A percentile compares a stretch with the other conserved stretches of the same genome.
phyloP scores from a whole-genome alignment of 1,139 yeast species.

The Hansenula anomala region DNA sequence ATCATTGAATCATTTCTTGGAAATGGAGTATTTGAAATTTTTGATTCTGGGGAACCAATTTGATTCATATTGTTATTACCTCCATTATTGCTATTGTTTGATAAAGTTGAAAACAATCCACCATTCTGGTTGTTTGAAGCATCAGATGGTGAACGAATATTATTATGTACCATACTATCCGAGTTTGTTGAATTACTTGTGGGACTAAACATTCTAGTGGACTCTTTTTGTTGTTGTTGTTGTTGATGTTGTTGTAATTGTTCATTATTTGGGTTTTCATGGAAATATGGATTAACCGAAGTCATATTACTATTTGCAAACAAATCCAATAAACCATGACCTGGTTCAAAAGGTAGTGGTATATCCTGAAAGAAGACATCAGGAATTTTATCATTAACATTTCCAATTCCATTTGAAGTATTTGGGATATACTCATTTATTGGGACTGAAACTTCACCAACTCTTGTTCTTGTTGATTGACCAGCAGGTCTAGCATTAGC shows the following conservation, averaged over 20 bases:
- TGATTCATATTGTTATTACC: background rate
- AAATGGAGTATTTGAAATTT: background rate
- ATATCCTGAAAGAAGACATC: slow-evolving; percentile 25
- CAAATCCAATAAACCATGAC: slow-evolving; percentile 37
- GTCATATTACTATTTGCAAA: slow-evolving; percentile 18
- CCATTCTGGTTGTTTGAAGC: background rate
- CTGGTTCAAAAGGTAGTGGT: slow-evolving; percentile 28
- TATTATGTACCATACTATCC: background rate
- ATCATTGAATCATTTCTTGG: slow-evolving; percentile 1
- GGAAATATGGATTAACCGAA: slow-evolving; percentile 3
- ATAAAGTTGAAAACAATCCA: background rate
- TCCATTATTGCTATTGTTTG: background rate
- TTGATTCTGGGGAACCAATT: slow-evolving; percentile 1
- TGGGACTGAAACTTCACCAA: slow-evolving; percentile 42
- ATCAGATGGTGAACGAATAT: background rate
- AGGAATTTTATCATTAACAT: slow-evolving; percentile 22
- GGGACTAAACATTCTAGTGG: background rate
- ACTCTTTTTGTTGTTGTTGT: background rate
- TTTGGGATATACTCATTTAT: slow-evolving; percentile 37
- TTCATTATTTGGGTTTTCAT: slow-evolving; percentile 1
- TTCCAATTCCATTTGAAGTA: slow-evolving; percentile 26
- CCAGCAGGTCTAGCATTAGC: slow-evolving; percentile 23
- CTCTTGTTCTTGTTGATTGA: slow-evolving; percentile 26
- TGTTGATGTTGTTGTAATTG: background rate
- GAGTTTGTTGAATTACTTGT: background rate